Percentiles rank a stretch among this genome's conserved stretches.
phyloP scores from a whole-genome alignment of 257 asterid genomes.

The Rubia yunnanensis region DNA sequence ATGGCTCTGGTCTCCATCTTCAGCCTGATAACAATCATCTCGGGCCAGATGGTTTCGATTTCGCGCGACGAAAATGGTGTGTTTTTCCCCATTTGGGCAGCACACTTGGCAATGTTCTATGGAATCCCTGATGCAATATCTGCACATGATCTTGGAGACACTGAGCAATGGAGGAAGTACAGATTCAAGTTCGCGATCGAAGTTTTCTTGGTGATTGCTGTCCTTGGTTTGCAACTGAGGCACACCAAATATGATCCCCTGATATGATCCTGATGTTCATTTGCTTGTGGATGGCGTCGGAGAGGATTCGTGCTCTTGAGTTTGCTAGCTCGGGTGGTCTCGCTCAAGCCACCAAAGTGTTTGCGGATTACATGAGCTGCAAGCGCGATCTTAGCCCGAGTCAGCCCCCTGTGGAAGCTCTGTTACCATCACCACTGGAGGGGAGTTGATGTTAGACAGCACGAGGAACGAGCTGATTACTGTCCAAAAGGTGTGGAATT shows the following conservation, averaged over 20 bases:
- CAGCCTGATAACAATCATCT: not conserved
- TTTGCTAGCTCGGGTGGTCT: not conserved
- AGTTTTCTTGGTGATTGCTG: not conserved
- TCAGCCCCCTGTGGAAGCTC: not conserved
- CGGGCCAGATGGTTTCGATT: not conserved
- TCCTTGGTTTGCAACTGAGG: not conserved
- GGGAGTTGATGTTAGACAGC: not conserved
- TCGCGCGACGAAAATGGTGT: no score
- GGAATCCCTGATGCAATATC: not conserved
- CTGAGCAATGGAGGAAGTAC: constrained; percentile 4
- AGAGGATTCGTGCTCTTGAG: not conserved
- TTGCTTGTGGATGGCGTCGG: not conserved
- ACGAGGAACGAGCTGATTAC: not conserved
- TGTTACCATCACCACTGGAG: not conserved
- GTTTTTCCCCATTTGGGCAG: not conserved
- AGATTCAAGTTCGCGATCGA: not conserved
- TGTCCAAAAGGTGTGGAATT: not conserved
- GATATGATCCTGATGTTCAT: not conserved
- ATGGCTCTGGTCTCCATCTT: not conserved
- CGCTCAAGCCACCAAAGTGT: not conserved
- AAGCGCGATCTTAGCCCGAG: not conserved
- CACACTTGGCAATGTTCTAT: not conserved
- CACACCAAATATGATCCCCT: not conserved
- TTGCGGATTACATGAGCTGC: not conserved
- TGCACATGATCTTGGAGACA: constrained; percentile 1